Evolutionary conservation across 805 yeast genomes (phyloP), one percentile per base, ranked within the genome.

Genomic region (Lachancea quebecensis): DNA sequence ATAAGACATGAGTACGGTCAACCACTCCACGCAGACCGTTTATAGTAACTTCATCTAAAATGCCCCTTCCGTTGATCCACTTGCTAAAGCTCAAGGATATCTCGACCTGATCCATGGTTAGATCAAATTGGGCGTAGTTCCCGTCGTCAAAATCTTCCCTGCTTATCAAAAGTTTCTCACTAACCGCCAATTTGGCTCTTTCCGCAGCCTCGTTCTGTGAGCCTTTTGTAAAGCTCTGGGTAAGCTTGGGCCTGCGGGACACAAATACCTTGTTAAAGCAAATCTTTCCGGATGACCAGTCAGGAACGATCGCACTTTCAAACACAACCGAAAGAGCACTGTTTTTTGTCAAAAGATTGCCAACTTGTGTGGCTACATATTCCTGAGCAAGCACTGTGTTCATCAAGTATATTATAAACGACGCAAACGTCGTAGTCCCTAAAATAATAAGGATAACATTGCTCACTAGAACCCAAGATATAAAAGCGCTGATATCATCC

Each of bases 261-360:
- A 90, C 89, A 61, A 82, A 82, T 43, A 95, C 95, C 55, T 88
- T 86, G 48, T 81, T 78, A 64, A 93, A 84, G 37, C 82, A 77
- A 44, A 93, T 86, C 50, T 79, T 84, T 1, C 96, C 95, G 51
- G 84, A 87, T 35, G 81, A 74, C 96, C 96, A 90, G 45, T 86
- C 88, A 0, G 97, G 97, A 5, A 89, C 95, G 46, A 91, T 85
- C 1, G 98, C 99, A 60, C 79, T 82, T 60, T 91, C 98, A 58
- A 93, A 93, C 0, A 86, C 81, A 8, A 93, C 96, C 0, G 83
- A 78, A 50, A 90, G 66, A 9, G 87, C 85, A 1, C 95, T 80
- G 58, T 89, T 93, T 49, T 77, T 77, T 5, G 98, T 90, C 45
- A 93, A 76, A 47, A 85, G 67, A 56, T 85, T 85, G 9, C 98